Evolutionary conservation across 768 basidiomycete genomes (phyloP).

Genomic region (Lactarius hatsudake): DNA sequence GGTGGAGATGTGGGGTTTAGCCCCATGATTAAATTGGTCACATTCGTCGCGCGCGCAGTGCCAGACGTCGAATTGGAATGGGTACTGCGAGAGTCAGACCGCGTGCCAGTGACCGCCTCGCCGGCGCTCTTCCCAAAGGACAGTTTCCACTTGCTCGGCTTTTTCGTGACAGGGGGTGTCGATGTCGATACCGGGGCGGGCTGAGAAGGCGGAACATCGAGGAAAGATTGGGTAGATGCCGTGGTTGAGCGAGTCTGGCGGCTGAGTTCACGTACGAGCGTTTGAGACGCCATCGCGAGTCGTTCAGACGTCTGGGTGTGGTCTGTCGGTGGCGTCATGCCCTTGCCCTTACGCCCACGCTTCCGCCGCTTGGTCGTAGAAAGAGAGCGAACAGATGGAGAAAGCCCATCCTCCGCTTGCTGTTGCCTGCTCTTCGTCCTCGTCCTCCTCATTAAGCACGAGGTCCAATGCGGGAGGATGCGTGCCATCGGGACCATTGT

Average conservation of each 20-base stretch:
- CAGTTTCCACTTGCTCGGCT: slow-evolving; percentile 85
- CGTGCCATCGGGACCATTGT: slow-evolving; percentile 23
- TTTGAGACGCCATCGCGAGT: slow-evolving; percentile 77
- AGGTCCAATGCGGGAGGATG: slow-evolving; percentile 21
- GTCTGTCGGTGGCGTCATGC: slow-evolving; percentile 38
- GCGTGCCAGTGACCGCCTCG: slow-evolving; percentile 6
- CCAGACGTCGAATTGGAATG: slow-evolving; percentile 14
- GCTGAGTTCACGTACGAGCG: slow-evolving; percentile 81
- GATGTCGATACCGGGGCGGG: slow-evolving; percentile 38
- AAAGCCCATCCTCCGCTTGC: neutral
- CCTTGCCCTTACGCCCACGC: slow-evolving; percentile 83
- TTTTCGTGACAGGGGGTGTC: slow-evolving; percentile 48
- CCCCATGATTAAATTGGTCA: slow-evolving; percentile 72
- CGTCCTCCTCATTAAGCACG: slow-evolving; percentile 33
- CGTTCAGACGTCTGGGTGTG: slow-evolving; percentile 59
- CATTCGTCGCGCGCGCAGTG: slow-evolving; percentile 72
- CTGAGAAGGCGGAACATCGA: slow-evolving; percentile 35
- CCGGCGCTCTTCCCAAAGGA: slow-evolving; percentile 60
- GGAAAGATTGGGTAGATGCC: slow-evolving; percentile 22
- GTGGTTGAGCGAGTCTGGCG: slow-evolving; percentile 40
- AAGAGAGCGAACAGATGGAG: slow-evolving; percentile 34
- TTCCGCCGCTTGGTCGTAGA: slow-evolving; percentile 79
- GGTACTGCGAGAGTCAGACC: slow-evolving; percentile 18
- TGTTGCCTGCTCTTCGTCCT: slow-evolving; percentile 41
- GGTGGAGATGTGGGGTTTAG: slow-evolving; percentile 46